Conservation (phyloP, 2,329 filamentous ascomycete species). For the Penicillium brasilianum region DNA sequence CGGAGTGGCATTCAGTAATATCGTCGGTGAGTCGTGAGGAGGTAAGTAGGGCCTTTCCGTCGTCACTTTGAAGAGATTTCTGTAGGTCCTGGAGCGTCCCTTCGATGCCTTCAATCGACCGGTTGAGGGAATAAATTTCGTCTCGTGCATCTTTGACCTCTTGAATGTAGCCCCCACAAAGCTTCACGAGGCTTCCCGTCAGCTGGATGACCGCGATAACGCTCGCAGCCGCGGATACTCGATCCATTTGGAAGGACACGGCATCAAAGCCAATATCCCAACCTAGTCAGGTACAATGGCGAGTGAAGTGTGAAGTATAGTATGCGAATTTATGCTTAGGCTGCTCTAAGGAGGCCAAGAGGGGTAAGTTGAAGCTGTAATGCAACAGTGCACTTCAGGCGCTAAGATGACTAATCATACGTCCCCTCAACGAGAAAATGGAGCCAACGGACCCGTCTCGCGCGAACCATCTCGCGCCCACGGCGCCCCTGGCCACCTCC, state of each 20-base stretch:
- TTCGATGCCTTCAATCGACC: slow-evolving; percentile 16
- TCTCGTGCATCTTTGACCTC: slow-evolving; percentile 31
- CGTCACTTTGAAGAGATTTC: slow-evolving; percentile 15
- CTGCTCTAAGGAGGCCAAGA: not conserved
- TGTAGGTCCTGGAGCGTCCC: slow-evolving; percentile 22
- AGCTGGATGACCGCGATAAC: slow-evolving; percentile 34
- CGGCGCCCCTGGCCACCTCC: not conserved
- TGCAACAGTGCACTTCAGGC: not conserved
- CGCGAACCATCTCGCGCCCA: slow-evolving; percentile 6
- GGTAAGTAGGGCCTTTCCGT: slow-evolving; percentile 11
- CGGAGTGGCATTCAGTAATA: slow-evolving; percentile 20
- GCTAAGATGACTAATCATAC: not conserved
- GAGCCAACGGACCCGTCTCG: slow-evolving; percentile 19
- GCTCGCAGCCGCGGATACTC: slow-evolving; percentile 26
- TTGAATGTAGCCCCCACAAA: slow-evolving; percentile 30
- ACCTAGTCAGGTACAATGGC: not conserved
- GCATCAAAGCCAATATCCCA: not conserved
- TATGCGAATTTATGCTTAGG: not conserved
- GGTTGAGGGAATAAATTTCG: slow-evolving; percentile 28
- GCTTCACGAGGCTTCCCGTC: slow-evolving; percentile 24
- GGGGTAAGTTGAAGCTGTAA: slow-evolving; percentile 6
- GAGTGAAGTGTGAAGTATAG: not conserved
- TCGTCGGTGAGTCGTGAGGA: slow-evolving; percentile 15
- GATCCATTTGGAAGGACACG: not conserved
- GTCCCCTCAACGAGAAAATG: not conserved